phyloP scores from a whole-genome alignment of 2,329 filamentous ascomycete genomes.

The Cytospora piceicola region DNA sequence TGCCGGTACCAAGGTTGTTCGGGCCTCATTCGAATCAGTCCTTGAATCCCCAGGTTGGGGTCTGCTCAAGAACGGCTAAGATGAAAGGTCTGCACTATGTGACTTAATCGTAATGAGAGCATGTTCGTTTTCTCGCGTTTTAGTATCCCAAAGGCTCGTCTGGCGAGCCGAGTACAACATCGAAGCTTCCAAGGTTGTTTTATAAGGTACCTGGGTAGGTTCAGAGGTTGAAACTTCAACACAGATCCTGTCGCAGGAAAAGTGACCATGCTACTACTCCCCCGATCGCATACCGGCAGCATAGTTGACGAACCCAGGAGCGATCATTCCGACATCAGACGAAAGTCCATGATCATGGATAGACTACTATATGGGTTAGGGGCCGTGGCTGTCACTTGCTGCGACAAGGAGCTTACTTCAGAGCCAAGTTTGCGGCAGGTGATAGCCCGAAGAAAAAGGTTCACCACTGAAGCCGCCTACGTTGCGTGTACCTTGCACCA shows the following conservation, averaged over 20 bases:
- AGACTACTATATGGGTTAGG: constrained; percentile 21
- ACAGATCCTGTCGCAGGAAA: constrained; percentile 32
- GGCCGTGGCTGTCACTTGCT: constrained; percentile 13
- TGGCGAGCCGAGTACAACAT: neutral
- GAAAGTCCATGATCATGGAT: constrained; percentile 17
- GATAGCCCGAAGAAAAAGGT: constrained; percentile 14
- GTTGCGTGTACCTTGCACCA: constrained; percentile 13
- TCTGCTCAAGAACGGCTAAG: neutral
- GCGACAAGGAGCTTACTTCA: constrained; percentile 23
- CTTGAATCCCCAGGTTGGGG: neutral
- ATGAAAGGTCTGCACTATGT: neutral
- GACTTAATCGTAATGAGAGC: too few species aligned
- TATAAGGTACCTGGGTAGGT: neutral
- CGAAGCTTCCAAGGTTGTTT: neutral
- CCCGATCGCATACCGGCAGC: constrained; percentile 35
- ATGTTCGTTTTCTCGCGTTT: neutral
- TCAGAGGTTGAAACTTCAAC: constrained; percentile 6
- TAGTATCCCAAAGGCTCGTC: neutral
- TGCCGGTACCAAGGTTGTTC: neutral
- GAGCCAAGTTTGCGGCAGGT: constrained; percentile 27
- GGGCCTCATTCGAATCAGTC: neutral
- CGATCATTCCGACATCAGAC: constrained; percentile 36
- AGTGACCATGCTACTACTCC: constrained; percentile 30
- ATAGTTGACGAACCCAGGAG: constrained; percentile 31
- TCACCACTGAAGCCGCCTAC: constrained; percentile 21